These are phyloP conservation scores for Protea cynaroides DNA, from an alignment of 164 flowering plant species.

Conservation along the genomic window DNA sequence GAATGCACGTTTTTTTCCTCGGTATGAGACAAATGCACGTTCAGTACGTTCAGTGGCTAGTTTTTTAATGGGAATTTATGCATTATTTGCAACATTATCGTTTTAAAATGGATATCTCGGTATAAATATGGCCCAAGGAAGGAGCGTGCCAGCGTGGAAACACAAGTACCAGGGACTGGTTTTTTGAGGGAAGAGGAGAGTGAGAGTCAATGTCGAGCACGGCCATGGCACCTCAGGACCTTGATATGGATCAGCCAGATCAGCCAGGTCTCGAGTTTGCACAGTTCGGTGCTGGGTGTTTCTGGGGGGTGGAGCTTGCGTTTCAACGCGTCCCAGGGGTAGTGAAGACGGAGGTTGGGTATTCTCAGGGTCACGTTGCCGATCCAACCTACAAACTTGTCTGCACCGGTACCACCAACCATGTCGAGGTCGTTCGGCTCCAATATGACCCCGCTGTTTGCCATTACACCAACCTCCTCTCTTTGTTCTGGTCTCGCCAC, in stretches of 20 bases:
- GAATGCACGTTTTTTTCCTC: no score
- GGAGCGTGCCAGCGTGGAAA: no score
- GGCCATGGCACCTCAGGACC: slow-evolving; percentile 22
- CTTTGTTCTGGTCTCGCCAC: slow-evolving; percentile 72
- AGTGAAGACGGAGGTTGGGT: slow-evolving; percentile 83
- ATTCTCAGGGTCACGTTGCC: slow-evolving; percentile 63
- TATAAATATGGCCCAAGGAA: no score
- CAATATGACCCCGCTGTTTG: slow-evolving; percentile 64
- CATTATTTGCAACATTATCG: no score
- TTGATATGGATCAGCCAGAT: slow-evolving; percentile 41
- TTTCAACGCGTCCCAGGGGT: slow-evolving; percentile 79
- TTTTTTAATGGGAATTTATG: no score
- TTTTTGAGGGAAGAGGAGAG: no score
- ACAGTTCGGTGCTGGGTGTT: slow-evolving; percentile 91
- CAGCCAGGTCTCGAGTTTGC: slow-evolving; percentile 57
- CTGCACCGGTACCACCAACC: slow-evolving; percentile 65
- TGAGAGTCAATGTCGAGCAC: no score
- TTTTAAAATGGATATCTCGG: no score
- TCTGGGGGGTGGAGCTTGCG: slow-evolving; percentile 92
- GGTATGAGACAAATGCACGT: no score
- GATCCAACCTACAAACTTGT: slow-evolving; percentile 61
- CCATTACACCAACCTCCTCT: slow-evolving; percentile 52
- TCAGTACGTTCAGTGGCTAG: no score
- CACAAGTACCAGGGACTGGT: no score
- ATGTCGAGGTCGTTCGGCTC: slow-evolving; percentile 72